Evolutionary conservation across 2,329 filamentous ascomycete species (phyloP), one percentile per base, ranked within the genome.

Genomic region (Lachnellula subtilissima): DNA sequence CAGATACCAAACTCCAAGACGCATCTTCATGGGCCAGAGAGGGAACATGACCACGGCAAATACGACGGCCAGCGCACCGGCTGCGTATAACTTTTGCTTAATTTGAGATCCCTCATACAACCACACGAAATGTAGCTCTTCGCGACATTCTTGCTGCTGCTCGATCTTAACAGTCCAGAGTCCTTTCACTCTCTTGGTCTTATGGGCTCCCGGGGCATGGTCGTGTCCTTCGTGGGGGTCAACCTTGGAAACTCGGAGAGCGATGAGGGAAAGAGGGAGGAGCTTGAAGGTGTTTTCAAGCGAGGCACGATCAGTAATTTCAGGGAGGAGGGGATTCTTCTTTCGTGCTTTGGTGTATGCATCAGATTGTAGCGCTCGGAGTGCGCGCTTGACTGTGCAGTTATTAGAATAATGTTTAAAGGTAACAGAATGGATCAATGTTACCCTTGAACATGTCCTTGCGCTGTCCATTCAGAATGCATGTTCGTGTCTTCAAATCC

Each of bases 381-480:
- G 87, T 42, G 94, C 94, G 71, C 94, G 90, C 81, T 97, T 97
- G 72, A 99, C 94, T 96, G 53, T 42, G 22, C 7, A 22, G 22
- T 39, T 14, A 5, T 54, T 57, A 69, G 58, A 49, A 56, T 48
- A 39, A 22, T 19, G 6, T 12, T 28, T 12, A 15, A 9, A 12
- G 46, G 45, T 8, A 5, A 11, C 19, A 40, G 9, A 5, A 37
- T 15, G 48, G 23, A 43, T 15, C 45, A n/a, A 48, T 14, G 70
- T 50, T 78, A 93, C 91, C 91, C 80, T 87, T 88, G 75, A 99
- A 97, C 89, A 99, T 95, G 64, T 99, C 93, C 76, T 96, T 97
- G 68, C 94, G 84, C 79, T 97, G 92, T 67, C 94, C 94, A 64
- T 97, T 92, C 63, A 97, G 82, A 62, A 99, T 95, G 71, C 89